phyloP scores from a whole-genome alignment of 495 filamentous ascomycete species.

The Aspergillus ellipticus region DNA sequence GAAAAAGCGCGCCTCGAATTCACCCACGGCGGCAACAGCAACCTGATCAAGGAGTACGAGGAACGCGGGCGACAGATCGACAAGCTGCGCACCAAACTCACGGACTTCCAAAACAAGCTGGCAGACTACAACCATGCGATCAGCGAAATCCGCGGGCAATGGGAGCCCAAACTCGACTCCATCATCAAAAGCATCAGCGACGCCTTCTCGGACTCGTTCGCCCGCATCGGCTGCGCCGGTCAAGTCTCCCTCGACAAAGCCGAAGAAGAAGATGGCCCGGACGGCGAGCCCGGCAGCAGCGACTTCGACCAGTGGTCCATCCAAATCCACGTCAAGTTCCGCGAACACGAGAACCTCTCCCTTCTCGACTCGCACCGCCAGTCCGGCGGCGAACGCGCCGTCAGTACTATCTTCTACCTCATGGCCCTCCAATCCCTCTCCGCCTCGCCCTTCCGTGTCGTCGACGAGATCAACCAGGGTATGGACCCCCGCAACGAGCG shows the following conservation, averaged over 20 bases:
- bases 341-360: conserved; percentile 79
- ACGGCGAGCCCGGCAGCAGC: conserved; percentile 57
- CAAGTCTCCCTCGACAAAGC: conserved; percentile 67
- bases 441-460: conserved; percentile 95
- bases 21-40: conserved; percentile 73
- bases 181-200: conserved; percentile 79
- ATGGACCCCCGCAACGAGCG: conserved; percentile 99
- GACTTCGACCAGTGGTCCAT: conserved; percentile 91
- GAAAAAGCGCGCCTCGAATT: conserved; percentile 71
- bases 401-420: conserved; percentile 98
- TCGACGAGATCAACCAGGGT: conserved; percentile 99
- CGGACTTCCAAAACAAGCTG: conserved; percentile 42
- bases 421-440: conserved; percentile 96
- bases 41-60: conserved; percentile 76
- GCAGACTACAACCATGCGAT: conserved; percentile 54
- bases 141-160: conserved; percentile 52
- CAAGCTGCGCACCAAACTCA: conserved; percentile 47
- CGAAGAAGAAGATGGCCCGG: conserved; percentile 32
- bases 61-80: conserved; percentile 59
- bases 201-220: conserved; percentile 86
- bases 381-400: conserved; percentile 92
- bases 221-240: conserved; percentile 92
- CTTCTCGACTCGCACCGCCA: conserved; percentile 87
- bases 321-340: conserved; percentile 90
- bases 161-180: conserved; percentile 81